phyloP scores from a whole-genome alignment of 805 yeast genomes.

The Saturnispora besseyi region DNA sequence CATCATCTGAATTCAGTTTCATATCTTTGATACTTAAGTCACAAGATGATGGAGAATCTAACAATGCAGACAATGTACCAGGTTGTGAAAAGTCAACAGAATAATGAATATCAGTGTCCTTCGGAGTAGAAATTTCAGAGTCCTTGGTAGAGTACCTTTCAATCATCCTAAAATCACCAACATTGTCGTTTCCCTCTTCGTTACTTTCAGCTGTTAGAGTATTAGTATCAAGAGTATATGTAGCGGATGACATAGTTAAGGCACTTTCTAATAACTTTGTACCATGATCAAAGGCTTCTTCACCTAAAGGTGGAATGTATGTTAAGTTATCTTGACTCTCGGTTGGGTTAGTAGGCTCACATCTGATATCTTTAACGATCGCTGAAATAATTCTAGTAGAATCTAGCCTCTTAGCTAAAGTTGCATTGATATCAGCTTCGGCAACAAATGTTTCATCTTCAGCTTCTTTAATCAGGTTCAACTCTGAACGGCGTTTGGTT shows the following conservation, averaged over 20 bases:
- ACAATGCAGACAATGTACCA: conserved; percentile 11
- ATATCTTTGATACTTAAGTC: background rate
- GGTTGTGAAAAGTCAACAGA: conserved; percentile 6
- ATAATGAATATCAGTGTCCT: background rate
- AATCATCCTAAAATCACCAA: background rate
- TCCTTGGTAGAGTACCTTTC: background rate
- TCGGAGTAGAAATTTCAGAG: background rate
- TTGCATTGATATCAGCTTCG: background rate
- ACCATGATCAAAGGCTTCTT: background rate
- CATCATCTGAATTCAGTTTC: background rate
- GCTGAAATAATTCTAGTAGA: too few relatives aligned
- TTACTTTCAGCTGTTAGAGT: background rate
- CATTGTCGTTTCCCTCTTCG: background rate
- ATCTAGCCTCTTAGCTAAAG: background rate
- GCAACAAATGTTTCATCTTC: conserved; percentile 6
- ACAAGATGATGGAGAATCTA: conserved; percentile 14
- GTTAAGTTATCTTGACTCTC: background rate
- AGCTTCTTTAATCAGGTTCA: conserved; percentile 11
- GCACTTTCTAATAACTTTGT: background rate
- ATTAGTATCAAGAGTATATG: background rate
- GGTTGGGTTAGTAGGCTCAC: background rate
- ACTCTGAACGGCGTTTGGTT: conserved; percentile 3
- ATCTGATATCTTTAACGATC: too few relatives aligned
- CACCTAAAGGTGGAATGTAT: background rate
- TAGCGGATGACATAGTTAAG: background rate